phyloP scores from a whole-genome alignment of 345 rosid species.

The Microthlaspi erraticum region DNA sequence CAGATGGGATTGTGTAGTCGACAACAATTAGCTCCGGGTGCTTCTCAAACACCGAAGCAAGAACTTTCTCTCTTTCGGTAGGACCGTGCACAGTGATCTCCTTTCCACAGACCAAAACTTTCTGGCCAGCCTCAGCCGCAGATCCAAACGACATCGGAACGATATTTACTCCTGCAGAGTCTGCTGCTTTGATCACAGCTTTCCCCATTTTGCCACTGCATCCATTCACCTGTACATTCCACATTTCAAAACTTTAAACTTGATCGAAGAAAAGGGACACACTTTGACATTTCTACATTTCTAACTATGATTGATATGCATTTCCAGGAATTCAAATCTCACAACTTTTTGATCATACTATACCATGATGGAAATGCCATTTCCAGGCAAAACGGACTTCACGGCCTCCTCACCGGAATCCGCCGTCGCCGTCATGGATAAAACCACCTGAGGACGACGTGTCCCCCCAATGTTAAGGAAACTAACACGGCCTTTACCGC shows the following conservation, averaged over 20 bases:
- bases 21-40: slow-evolving; percentile 80
- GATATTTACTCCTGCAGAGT: slow-evolving; percentile 77
- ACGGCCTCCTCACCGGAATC: slow-evolving; percentile 30
- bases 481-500: slow-evolving; percentile 28
- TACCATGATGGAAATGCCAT: slow-evolving; percentile 57
- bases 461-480: slow-evolving; percentile 10
- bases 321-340: slow-evolving; percentile 3
- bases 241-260: neutral
- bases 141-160: slow-evolving; percentile 83
- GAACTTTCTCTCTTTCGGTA: slow-evolving; percentile 67
- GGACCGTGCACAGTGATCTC: slow-evolving; percentile 76
- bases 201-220: slow-evolving; percentile 92
- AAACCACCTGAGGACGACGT: slow-evolving; percentile 33
- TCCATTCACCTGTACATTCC: slow-evolving; percentile 69
- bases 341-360: neutral
- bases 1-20: slow-evolving; percentile 83
- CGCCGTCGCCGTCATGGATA: slow-evolving; percentile 48
- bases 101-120: slow-evolving; percentile 71
- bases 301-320: neutral
- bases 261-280: slow-evolving; percentile 17
- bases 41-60: slow-evolving; percentile 60
- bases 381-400: slow-evolving; percentile 42
- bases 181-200: slow-evolving; percentile 86
- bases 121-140: slow-evolving; percentile 63
- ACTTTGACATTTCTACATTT: slow-evolving; percentile 3